Percentiles rank a stretch among this genome's conserved stretches.
phyloP scores from a whole-genome alignment of 2,329 filamentous ascomycete species.

The Pseudocercospora eumusae region DNA sequence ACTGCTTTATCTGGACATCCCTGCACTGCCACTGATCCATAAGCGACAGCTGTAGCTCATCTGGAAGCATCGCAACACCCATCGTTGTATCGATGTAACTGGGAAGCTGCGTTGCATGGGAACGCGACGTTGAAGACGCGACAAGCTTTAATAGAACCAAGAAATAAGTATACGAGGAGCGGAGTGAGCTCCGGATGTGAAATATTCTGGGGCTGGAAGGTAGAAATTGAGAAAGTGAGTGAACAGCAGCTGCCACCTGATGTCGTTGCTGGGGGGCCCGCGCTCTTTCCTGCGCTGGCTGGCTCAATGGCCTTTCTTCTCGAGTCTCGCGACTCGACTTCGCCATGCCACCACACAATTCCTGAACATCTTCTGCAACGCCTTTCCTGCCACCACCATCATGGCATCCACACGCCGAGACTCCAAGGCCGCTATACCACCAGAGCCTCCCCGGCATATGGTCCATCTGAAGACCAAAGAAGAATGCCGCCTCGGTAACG shows the following conservation, averaged over 20 bases:
- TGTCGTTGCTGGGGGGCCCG: constrained; percentile 20
- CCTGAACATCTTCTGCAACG: constrained; percentile 18
- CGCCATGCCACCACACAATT: constrained; percentile 10
- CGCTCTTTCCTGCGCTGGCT: constrained; percentile 22
- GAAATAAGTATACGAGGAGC: too few relatives aligned
- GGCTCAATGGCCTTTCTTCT: constrained; percentile 15
- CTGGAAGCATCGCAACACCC: constrained; percentile 28
- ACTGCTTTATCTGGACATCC: constrained; percentile 51
- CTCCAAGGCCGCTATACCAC: constrained; percentile 26
- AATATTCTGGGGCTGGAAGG: neutral
- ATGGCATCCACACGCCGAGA: constrained; percentile 27
- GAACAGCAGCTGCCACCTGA: constrained; percentile 22
- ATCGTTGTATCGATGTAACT: neutral
- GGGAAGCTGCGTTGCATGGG: constrained; percentile 5
- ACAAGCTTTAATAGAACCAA: too few relatives aligned
- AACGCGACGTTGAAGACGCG: constrained; percentile 12
- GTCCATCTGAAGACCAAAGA: constrained; percentile 52
- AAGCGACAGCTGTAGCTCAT: constrained; percentile 34
- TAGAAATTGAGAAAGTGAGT: neutral
- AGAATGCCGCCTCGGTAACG: constrained; percentile 51
- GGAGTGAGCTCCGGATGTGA: neutral
- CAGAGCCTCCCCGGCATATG: constrained; percentile 36
- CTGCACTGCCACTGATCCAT: constrained; percentile 40
- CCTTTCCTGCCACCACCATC: constrained; percentile 19
- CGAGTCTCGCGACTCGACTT: neutral